Conservation (phyloP, 352 stramenopile genomes). For the Plasmopara viticola region DNA sequence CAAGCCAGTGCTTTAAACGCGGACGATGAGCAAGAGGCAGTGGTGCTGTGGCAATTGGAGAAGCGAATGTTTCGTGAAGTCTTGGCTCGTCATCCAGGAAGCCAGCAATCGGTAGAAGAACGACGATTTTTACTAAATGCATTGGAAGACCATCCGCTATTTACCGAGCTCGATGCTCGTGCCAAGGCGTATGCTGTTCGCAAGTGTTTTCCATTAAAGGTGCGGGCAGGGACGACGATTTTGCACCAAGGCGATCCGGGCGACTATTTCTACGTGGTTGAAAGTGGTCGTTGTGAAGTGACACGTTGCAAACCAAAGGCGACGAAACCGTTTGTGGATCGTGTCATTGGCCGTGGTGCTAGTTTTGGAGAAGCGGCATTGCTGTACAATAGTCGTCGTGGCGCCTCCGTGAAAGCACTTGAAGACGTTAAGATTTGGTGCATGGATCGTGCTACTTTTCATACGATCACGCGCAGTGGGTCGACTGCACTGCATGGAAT, state of each 20-base stretch:
- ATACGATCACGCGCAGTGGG: slow-evolving; percentile 78
- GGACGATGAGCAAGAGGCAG: background rate
- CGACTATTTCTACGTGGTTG: slow-evolving; percentile 85
- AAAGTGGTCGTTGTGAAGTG: slow-evolving; percentile 71
- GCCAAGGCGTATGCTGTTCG: slow-evolving; percentile 75
- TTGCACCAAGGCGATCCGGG: slow-evolving; percentile 73
- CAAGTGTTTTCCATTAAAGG: slow-evolving; percentile 74
- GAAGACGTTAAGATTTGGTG: slow-evolving; percentile 91
- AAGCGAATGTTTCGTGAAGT: slow-evolving; percentile 55
- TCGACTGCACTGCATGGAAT: slow-evolving; percentile 70
- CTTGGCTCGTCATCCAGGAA: slow-evolving; percentile 54
- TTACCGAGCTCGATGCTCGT: slow-evolving; percentile 63
- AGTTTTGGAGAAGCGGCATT: slow-evolving; percentile 95
- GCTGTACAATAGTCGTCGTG: slow-evolving; percentile 93
- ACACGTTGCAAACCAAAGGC: slow-evolving; percentile 57
- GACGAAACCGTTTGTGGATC: slow-evolving; percentile 50
- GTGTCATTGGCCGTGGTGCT: slow-evolving; percentile 55
- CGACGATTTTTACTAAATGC: slow-evolving; percentile 62
- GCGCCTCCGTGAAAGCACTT: slow-evolving; percentile 83
- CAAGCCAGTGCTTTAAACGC: slow-evolving; percentile 14
- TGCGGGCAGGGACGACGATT: slow-evolving; percentile 54
- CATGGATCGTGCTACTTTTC: slow-evolving; percentile 83
- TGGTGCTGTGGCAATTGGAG: slow-evolving; percentile 76
- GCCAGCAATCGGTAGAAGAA: slow-evolving; percentile 74
- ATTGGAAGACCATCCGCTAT: slow-evolving; percentile 68